Evolutionary conservation across 1,139 yeast species (phyloP).

Genomic region (Candida tropicalis): DNA sequence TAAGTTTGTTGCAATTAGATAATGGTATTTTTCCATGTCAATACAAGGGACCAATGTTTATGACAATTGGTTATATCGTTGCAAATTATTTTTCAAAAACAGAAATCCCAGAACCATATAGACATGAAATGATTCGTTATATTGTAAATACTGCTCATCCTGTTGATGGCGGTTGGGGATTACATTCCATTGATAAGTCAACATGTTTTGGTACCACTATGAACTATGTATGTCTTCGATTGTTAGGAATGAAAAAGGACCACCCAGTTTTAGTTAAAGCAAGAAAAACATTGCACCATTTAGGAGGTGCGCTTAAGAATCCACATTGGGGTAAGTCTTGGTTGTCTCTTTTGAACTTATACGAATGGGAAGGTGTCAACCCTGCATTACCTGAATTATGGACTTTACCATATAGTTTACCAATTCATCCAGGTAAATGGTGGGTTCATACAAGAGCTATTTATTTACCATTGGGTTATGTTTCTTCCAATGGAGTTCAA

Average conservation of each 20-base stretch:
- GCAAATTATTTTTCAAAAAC: constrained; percentile 71
- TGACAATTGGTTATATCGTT: constrained; percentile 86
- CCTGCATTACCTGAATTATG: constrained; percentile 98
- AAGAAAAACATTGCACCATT: constrained; percentile 60
- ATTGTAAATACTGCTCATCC: constrained; percentile 91
- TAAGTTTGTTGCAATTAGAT: constrained; percentile 68
- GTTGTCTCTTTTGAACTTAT: constrained; percentile 77
- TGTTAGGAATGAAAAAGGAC: constrained; percentile 70
- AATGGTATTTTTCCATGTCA: constrained; percentile 84
- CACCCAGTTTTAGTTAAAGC: constrained; percentile 87
- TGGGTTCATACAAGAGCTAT: constrained; percentile 99
- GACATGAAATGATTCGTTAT: constrained; percentile 76
- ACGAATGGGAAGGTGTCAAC: constrained; percentile 95
- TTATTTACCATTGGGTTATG: constrained; percentile 83
- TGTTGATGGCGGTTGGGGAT: constrained; percentile 99
- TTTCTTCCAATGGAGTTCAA: constrained; percentile 58
- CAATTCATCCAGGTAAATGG: constrained; percentile 96
- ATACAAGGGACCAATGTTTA: constrained; percentile 97
- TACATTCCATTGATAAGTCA: constrained; percentile 87
- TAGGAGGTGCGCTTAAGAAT: constrained; percentile 88
- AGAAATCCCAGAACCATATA: constrained; percentile 67
- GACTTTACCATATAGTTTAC: constrained; percentile 78
- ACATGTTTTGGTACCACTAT: constrained; percentile 94
- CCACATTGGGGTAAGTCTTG: constrained; percentile 99
- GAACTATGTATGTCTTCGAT: constrained; percentile 76